phyloP scores from a whole-genome alignment of 2,329 filamentous ascomycete species.

The Xylariaceae sp. region DNA sequence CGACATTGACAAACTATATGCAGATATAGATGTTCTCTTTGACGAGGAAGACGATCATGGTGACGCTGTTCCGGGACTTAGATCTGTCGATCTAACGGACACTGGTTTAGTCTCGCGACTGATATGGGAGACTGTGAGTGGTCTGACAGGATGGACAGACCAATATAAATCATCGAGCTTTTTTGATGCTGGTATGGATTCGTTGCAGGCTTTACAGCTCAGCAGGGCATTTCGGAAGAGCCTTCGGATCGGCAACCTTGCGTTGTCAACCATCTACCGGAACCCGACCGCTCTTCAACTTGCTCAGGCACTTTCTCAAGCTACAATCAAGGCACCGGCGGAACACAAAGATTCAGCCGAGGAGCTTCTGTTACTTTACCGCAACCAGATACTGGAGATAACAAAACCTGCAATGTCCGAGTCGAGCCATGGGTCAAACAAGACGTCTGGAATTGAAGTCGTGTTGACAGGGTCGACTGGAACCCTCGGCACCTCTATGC shows the following conservation, averaged over 20 bases:
- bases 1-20: slow-evolving; percentile 19
- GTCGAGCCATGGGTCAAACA: background rate
- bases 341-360: too few relatives aligned
- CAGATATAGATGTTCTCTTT: background rate
- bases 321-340: too few relatives aligned
- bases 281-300: slow-evolving; percentile 7
- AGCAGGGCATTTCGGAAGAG: background rate
- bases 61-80: background rate
- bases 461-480: slow-evolving; percentile 27
- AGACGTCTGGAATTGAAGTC: slow-evolving; percentile 6
- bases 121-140: background rate
- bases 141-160: background rate
- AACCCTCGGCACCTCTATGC: slow-evolving; percentile 18
- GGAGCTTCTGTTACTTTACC: slow-evolving; percentile 14
- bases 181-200: background rate
- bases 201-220: background rate
- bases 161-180: background rate
- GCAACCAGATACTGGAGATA: slow-evolving; percentile 13
- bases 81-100: background rate
- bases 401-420: background rate
- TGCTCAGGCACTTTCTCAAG: slow-evolving; percentile 3
- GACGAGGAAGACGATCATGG: background rate
- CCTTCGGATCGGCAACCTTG: background rate
- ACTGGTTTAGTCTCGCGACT: background rate
- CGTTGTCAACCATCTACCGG: background rate